These are phyloP conservation scores for Cyberlindnera mississippiensis DNA, from an alignment of 805 yeast genomes.

Conservation along the genomic window DNA sequence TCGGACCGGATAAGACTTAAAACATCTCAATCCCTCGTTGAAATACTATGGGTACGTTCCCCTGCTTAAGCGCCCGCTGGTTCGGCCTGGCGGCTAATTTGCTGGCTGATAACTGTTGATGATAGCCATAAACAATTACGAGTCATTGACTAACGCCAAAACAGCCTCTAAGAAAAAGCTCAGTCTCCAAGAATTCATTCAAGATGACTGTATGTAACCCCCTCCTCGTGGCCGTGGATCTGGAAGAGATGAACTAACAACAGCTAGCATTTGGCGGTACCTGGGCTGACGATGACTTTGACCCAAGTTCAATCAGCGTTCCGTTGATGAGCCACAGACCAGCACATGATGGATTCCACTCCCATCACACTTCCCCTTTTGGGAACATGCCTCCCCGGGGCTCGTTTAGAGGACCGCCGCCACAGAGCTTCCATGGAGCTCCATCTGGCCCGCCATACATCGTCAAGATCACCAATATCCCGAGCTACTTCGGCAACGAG, in stretches of 20 bases:
- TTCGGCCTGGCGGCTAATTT: neutral
- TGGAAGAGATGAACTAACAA: too few relatives aligned
- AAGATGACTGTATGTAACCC: conserved; percentile 25
- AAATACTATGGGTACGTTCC: conserved; percentile 1
- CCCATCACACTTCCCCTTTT: neutral
- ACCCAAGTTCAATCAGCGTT: conserved; percentile 54
- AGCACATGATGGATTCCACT: conserved; percentile 4
- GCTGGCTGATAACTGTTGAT: neutral
- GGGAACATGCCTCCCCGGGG: conserved; percentile 8
- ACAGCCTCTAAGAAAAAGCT: conserved; percentile 25
- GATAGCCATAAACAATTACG: too few relatives aligned
- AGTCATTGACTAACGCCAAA: neutral
- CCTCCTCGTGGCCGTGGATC: too few relatives aligned
- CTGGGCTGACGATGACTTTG: conserved; percentile 74
- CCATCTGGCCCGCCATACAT: conserved; percentile 52
- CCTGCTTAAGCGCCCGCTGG: neutral
- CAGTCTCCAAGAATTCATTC: conserved; percentile 24
- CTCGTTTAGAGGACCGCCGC: neutral
- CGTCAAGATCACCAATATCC: conserved; percentile 57
- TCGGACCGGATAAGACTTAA: too few relatives aligned
- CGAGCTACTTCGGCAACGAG: conserved; percentile 47
- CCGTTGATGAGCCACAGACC: conserved; percentile 29
- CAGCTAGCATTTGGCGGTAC: conserved; percentile 38
- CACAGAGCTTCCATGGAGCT: neutral
- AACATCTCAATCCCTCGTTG: too few relatives aligned